Evolutionary conservation across 148 eudicot species (phyloP).

Genomic region (Cornus florida): DNA sequence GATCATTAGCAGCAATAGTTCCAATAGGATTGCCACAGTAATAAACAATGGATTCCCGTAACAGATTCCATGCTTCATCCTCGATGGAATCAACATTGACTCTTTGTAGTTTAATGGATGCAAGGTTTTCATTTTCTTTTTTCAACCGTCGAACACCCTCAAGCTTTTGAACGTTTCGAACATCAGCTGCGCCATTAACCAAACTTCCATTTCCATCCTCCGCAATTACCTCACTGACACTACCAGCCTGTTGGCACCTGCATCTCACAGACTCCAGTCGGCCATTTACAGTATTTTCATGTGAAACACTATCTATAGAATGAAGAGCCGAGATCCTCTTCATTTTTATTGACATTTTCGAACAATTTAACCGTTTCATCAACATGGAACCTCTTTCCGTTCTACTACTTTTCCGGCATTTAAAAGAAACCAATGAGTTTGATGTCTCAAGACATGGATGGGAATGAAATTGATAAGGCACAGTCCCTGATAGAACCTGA

Average conservation of each 20-base stretch:
- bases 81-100: conserved; percentile 39
- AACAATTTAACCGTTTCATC: conserved; percentile 4
- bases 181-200: conserved; percentile 26
- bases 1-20: conserved; percentile 76
- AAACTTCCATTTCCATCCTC: conserved; percentile 24
- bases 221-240: conserved; percentile 18
- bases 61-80: conserved; percentile 69
- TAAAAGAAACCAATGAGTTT: conserved; percentile 19
- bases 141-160: conserved; percentile 9
- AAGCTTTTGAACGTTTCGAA: neutral
- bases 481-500: conserved; percentile 24
- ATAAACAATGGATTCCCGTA: conserved; percentile 53
- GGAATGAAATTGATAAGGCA: conserved; percentile 8
- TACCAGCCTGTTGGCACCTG: conserved; percentile 27
- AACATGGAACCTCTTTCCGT: conserved; percentile 2
- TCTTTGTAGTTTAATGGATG: conserved; percentile 12
- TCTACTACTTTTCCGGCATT: conserved; percentile 1
- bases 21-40: conserved; percentile 69
- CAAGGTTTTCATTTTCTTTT: conserved; percentile 12
- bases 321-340: conserved; percentile 2
- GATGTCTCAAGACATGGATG: conserved; percentile 21
- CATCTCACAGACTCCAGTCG: conserved; percentile 16
- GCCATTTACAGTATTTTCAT: neutral
- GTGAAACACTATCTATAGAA: neutral
- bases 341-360: neutral